These are phyloP conservation scores for Phytophthora tubulina DNA, from an alignment of 352 stramenopile genomes.

Conservation along the genomic window DNA sequence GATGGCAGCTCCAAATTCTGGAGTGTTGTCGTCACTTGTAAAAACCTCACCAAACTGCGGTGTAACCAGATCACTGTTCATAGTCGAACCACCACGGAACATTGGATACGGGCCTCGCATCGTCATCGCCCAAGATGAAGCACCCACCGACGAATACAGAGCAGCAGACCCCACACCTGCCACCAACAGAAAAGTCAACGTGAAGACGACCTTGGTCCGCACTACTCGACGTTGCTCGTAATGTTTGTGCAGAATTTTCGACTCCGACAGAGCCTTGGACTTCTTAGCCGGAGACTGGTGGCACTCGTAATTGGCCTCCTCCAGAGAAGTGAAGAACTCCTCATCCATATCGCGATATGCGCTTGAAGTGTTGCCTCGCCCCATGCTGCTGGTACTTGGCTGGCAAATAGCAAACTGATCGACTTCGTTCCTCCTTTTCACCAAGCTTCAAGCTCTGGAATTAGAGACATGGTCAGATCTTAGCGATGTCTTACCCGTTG, in stretches of 20 bases:
- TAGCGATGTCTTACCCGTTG: constrained; percentile 2
- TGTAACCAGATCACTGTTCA: background rate
- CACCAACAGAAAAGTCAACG: constrained; percentile 27
- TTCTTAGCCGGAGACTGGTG: constrained; percentile 37
- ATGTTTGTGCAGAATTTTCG: constrained; percentile 38
- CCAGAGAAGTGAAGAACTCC: constrained; percentile 40
- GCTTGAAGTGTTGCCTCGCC: constrained; percentile 15
- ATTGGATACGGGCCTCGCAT: constrained; percentile 10
- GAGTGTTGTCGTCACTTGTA: constrained; percentile 16
- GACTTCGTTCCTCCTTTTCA: background rate
- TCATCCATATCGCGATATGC: constrained; percentile 47
- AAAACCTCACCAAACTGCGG: constrained; percentile 15
- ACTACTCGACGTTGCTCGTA: constrained; percentile 24
- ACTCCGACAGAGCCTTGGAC: constrained; percentile 25
- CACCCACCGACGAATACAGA: constrained; percentile 24
- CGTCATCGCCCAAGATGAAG: constrained; percentile 14
- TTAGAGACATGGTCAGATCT: background rate
- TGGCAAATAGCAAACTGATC: constrained; percentile 15
- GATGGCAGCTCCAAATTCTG: constrained; percentile 17
- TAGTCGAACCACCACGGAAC: constrained; percentile 19
- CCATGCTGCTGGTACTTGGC: constrained; percentile 14
- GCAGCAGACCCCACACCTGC: constrained; percentile 20
- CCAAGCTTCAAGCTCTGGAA: background rate
- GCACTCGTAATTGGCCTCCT: constrained; percentile 39
- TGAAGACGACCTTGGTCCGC: constrained; percentile 34